phyloP scores from a whole-genome alignment of 164 flowering plant species.

The Cinnamomum chago region DNA sequence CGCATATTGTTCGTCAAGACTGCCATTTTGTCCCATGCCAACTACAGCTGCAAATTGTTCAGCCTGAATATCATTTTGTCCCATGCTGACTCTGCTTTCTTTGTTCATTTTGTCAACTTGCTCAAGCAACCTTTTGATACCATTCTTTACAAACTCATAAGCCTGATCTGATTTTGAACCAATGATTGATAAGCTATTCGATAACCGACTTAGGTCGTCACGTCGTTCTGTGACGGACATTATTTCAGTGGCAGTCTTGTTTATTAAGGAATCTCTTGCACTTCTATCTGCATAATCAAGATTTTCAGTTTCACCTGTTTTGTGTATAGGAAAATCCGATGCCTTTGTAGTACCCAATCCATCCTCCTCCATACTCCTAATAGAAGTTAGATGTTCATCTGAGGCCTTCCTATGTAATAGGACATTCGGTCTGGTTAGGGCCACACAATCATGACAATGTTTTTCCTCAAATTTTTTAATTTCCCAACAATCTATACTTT shows the following conservation, averaged over 20 bases:
- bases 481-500: background rate
- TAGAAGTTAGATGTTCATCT: background rate
- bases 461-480: constrained; percentile 1
- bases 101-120: background rate
- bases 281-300: background rate
- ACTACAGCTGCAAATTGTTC: background rate
- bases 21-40: background rate
- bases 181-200: background rate
- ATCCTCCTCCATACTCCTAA: background rate
- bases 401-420: background rate
- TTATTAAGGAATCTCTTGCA: background rate
- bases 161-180: background rate
- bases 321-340: background rate
- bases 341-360: background rate
- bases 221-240: background rate
- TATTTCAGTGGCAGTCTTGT: background rate
- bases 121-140: background rate
- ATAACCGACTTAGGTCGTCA: background rate
- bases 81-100: background rate
- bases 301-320: background rate
- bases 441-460: constrained; percentile 1
- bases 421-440: background rate
- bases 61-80: background rate
- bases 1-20: background rate
- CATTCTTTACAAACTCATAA: background rate